These are phyloP conservation scores for Pseudodiploospora longispora DNA, from an alignment of 2,329 filamentous ascomycete species.

Conservation along the genomic window DNA sequence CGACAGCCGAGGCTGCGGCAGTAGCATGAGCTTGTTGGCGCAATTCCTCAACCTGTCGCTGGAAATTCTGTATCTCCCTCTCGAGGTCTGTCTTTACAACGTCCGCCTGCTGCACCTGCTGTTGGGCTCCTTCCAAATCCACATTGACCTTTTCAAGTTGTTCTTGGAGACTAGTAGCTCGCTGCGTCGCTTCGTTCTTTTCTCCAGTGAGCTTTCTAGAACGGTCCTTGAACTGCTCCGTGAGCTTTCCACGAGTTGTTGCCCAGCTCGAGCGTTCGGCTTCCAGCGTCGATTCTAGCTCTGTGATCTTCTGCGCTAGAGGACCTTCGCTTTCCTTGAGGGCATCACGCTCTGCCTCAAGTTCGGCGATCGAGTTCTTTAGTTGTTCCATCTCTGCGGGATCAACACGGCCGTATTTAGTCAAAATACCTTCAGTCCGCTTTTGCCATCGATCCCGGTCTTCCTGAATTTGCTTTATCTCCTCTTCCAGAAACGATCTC, in stretches of 20 bases:
- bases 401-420: conserved; percentile 92
- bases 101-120: conserved; percentile 23
- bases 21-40: conserved; percentile 25
- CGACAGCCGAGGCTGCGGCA: conserved; percentile 24
- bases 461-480: conserved; percentile 80
- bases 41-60: conserved; percentile 31
- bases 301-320: conserved; percentile 45
- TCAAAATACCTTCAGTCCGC: conserved; percentile 88
- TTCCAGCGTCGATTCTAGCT: conserved; percentile 44
- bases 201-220: conserved; percentile 46
- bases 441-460: conserved; percentile 95
- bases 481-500: conserved; percentile 72
- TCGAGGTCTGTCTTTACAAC: conserved; percentile 29
- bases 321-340: conserved; percentile 42
- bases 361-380: conserved; percentile 63
- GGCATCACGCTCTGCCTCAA: conserved; percentile 58
- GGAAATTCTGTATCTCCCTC: conserved; percentile 35
- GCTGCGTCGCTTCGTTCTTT: conserved; percentile 42
- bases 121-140: conserved; percentile 47
- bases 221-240: conserved; percentile 56
- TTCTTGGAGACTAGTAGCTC: conserved; percentile 44
- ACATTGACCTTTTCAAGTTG: conserved; percentile 38
- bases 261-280: conserved; percentile 48
- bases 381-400: conserved; percentile 86
- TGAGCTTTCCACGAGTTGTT: conserved; percentile 42